A percentile compares a stretch with the other conserved stretches of the same genome.
These are phyloP conservation scores for Schoenoplectus triqueter DNA, from an alignment of 202 grass and related monocot species.

Conservation along the genomic window DNA sequence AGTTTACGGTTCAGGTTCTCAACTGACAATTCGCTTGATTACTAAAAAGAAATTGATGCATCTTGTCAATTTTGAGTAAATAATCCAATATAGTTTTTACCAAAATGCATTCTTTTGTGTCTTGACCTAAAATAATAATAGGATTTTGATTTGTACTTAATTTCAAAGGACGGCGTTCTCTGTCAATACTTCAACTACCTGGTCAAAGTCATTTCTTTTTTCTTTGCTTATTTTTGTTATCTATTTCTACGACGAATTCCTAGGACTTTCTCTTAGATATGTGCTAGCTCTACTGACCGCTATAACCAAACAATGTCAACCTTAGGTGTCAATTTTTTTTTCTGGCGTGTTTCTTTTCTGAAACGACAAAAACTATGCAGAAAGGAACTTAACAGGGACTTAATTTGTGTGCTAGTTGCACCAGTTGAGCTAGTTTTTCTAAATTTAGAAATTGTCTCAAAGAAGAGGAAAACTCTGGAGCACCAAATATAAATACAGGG, in stretches of 20 bases:
- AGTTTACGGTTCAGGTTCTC: neutral
- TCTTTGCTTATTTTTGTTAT: neutral
- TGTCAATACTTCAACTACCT: neutral
- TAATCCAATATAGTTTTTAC: neutral
- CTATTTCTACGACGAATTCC: neutral
- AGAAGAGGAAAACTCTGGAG: neutral
- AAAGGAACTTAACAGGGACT: neutral
- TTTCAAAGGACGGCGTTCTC: neutral
- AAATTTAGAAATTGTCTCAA: neutral
- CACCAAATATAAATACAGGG: neutral
- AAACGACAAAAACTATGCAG: neutral
- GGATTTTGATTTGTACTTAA: neutral
- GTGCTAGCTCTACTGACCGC: neutral
- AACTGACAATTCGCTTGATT: neutral
- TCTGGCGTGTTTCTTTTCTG: conserved; percentile 14
- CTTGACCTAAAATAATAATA: neutral
- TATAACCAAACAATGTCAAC: neutral
- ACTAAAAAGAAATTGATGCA: neutral
- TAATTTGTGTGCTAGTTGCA: neutral
- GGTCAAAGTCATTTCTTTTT: neutral
- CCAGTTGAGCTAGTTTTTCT: conserved; percentile 16
- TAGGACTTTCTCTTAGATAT: neutral
- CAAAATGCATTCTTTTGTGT: neutral
- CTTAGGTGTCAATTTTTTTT: neutral
- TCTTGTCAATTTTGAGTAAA: neutral